These are phyloP conservation scores for Paramecium primaurelia DNA, from an alignment of 73 alveolate genomes.

Conservation along the genomic window DNA sequence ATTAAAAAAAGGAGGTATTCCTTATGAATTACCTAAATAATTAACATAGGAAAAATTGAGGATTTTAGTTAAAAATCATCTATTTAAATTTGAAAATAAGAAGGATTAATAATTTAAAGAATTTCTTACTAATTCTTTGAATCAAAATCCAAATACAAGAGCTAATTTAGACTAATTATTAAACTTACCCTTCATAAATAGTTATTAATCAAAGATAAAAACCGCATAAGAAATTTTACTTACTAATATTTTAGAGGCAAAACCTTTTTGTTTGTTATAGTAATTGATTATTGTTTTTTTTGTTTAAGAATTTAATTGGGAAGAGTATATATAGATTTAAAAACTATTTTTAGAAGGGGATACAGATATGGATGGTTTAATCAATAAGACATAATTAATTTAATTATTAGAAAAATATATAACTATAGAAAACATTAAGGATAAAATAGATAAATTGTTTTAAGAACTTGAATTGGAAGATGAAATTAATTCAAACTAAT, in stretches of 20 bases:
- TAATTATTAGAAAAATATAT: not conserved
- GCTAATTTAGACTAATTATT: not conserved
- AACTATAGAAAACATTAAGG: not conserved
- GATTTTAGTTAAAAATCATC: not conserved
- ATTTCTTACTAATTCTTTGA: not conserved
- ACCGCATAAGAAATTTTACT: not conserved
- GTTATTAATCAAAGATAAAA: not conserved
- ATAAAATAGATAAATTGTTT: not conserved
- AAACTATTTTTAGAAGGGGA: not conserved
- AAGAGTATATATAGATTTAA: not conserved
- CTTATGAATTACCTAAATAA: not conserved
- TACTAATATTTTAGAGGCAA: not conserved
- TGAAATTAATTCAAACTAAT: not conserved
- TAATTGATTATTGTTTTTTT: not conserved
- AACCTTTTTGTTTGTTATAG: not conserved
- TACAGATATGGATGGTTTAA: not conserved
- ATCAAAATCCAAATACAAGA: not conserved
- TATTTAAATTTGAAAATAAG: not conserved
- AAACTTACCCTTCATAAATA: not conserved
- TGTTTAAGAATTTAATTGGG: conserved; percentile 8
- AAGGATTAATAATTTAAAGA: not conserved
- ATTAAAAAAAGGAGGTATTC: not conserved
- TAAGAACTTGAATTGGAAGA: not conserved
- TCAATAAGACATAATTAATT: not conserved
- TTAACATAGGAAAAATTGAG: not conserved